These are phyloP conservation scores for Kodamaea nitidulidarum DNA, from an alignment of 805 yeast genomes.

Conservation along the genomic window DNA sequence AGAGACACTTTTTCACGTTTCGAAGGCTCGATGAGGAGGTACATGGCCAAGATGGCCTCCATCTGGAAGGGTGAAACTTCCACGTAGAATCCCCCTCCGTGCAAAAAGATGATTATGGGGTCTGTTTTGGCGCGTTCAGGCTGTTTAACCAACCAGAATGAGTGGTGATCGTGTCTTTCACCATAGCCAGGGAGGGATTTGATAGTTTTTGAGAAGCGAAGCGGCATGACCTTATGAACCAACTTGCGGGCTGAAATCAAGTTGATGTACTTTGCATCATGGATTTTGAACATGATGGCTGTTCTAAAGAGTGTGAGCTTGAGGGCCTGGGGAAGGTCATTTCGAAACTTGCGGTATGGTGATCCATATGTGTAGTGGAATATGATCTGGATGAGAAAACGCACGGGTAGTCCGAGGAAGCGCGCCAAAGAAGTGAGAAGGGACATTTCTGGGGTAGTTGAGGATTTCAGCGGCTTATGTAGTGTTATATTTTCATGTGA, in stretches of 20 bases:
- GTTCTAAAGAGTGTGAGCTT: conserved; percentile 14
- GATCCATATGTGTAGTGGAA: conserved; percentile 15
- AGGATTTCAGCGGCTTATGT: background rate
- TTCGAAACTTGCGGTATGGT: conserved; percentile 13
- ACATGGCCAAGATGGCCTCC: conserved; percentile 25
- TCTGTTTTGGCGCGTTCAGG: conserved; percentile 21
- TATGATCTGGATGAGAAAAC: conserved; percentile 12
- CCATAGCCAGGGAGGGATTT: conserved; percentile 29
- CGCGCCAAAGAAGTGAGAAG: conserved; percentile 3
- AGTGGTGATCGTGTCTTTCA: conserved; percentile 23
- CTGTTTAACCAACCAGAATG: conserved; percentile 33
- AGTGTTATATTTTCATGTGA: background rate
- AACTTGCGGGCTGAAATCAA: conserved; percentile 11
- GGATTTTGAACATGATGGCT: conserved; percentile 14
- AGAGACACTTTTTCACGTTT: conserved; percentile 17
- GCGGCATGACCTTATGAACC: conserved; percentile 11
- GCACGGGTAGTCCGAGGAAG: conserved; percentile 15
- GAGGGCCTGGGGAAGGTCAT: conserved; percentile 11
- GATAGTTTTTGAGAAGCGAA: conserved; percentile 2
- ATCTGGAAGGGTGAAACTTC: conserved; percentile 30
- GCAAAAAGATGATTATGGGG: conserved; percentile 32
- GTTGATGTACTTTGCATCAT: conserved; percentile 13
- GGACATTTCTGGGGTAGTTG: conserved; percentile 4
- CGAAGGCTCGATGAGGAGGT: conserved; percentile 25
- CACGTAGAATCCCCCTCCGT: conserved; percentile 40